Percentiles rank a stretch among this genome's conserved stretches.
Conservation (phyloP, 768 basidiomycete species). For the Epithele typhae region DNA sequence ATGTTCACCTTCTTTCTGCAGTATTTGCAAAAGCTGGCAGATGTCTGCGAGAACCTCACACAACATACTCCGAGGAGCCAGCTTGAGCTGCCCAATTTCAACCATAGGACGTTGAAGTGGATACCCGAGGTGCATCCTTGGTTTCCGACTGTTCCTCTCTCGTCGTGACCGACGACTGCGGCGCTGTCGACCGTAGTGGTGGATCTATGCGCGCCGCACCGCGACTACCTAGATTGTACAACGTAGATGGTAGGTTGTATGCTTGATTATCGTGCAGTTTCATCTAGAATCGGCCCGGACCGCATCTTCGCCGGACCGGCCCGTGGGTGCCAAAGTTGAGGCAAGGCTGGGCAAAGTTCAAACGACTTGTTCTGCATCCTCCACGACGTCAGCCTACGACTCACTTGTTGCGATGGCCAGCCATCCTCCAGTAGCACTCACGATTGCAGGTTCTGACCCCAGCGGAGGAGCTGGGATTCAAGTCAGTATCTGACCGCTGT, state of each 20-base stretch:
- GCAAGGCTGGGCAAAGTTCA: too few species aligned
- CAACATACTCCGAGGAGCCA: conserved; percentile 9
- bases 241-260: too few species aligned
- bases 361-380: neutral
- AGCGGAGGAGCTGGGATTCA: conserved; percentile 91
- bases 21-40: conserved; percentile 32
- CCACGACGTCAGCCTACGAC: neutral
- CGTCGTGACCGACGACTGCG: too few species aligned
- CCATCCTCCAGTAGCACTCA: conserved; percentile 40
- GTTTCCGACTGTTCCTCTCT: conserved; percentile 23
- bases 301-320: too few species aligned
- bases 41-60: conserved; percentile 14
- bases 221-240: too few species aligned
- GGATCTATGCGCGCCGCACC: too few species aligned
- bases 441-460: conserved; percentile 79
- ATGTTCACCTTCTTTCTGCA: conserved; percentile 14
- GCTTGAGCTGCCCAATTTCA: conserved; percentile 13
- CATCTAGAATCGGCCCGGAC: too few species aligned
- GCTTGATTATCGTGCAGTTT: too few species aligned
- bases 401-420: neutral
- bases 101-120: conserved; percentile 18
- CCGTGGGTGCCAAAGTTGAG: too few species aligned
- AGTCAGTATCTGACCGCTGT: conserved; percentile 37
- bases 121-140: conserved; percentile 21
- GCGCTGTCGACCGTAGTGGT: too few species aligned